Conservation (phyloP, 2,329 filamentous ascomycete genomes). For the Pseudogymnoascus verrucosus region DNA sequence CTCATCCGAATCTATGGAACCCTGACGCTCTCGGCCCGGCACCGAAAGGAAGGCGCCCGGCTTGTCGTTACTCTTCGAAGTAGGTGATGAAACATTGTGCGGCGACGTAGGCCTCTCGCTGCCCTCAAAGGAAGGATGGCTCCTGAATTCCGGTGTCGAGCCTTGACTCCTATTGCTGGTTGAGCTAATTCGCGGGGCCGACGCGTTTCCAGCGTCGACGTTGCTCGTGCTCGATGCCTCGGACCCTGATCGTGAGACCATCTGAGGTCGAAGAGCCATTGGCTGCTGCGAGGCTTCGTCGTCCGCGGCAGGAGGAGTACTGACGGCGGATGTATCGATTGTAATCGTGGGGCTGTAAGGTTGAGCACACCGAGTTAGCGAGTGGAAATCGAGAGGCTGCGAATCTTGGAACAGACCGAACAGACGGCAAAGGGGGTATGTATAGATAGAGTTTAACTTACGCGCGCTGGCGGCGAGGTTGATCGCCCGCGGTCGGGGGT, state of each 20-base stretch:
- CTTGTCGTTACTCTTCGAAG: slow-evolving; percentile 41
- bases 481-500: neutral
- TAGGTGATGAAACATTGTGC: slow-evolving; percentile 59
- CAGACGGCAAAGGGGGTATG: neutral
- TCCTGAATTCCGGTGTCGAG: slow-evolving; percentile 39
- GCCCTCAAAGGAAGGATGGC: slow-evolving; percentile 50
- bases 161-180: slow-evolving; percentile 22
- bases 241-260: slow-evolving; percentile 12
- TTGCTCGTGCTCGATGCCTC: neutral
- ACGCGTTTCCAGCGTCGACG: slow-evolving; percentile 2
- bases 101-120: slow-evolving; percentile 57
- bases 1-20: slow-evolving; percentile 56
- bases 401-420: neutral
- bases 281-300: slow-evolving; percentile 25
- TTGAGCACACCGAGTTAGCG: slow-evolving; percentile 16
- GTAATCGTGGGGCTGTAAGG: slow-evolving; percentile 41
- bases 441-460: slow-evolving; percentile 17
- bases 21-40: slow-evolving; percentile 54
- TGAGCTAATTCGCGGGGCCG: neutral
- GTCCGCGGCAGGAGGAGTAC: slow-evolving; percentile 24
- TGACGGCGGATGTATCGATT: slow-evolving; percentile 48
- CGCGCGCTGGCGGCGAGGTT: slow-evolving; percentile 26
- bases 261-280: slow-evolving; percentile 31
- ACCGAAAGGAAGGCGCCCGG: slow-evolving; percentile 52
- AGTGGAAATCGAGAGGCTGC: slow-evolving; percentile 9